Base-by-base conservation (phyloP, 2,329 filamentous ascomycete species). In the Harringtonia lauricola region DNA sequence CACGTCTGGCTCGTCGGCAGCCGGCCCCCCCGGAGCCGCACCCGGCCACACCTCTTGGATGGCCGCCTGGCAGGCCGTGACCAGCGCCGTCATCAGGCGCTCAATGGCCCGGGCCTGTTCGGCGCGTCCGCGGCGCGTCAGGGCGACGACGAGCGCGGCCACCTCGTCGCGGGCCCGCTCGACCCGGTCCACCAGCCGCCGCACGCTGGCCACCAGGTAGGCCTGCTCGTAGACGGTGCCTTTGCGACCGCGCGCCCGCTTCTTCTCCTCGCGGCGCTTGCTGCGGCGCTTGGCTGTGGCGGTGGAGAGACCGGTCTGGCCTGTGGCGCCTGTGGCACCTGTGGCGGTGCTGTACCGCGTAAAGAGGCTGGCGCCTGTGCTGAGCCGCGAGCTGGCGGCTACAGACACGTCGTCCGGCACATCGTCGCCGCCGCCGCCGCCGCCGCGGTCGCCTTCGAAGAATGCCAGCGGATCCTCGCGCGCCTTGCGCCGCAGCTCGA, bases 161-260 rank as follows among this genome's bases (percentile, higher is more conserved):
- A 86, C 76, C 59, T 98, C 92, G 1, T 76, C 71, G 41, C 79
- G 74, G 3, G 82, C 73, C 19, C 70, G 70, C 59, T 89, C 87
- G 19, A 95, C 78, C 30, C 89, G 74, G 59, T 94, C 87, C 14
- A 95, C 76, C 29, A 98, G 71, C 21, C 92, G 72, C 13, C 82
- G 76, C 30, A 96, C 80, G 52, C 83, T 90, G 60, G 89, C 92
- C 46, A 95, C 81, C 6, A 98, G 75, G 61, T 98, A 98, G 62
- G 96, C 92, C 58, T 96, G 90, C 62, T 98, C 92, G 61, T 98
- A 98, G 6, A 98, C 86, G 15, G 86, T 95, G 12, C 92, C 92
- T 68, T 96, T 96, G 61, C 95, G 90, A 21, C 92, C 92, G 8
- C 87, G 72, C 0, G 92, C 92, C 15, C 90, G 79, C 73, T 98